Base-by-base conservation (phyloP, 1,139 yeast genomes). In the Kluyveromyces sp. region DNA sequence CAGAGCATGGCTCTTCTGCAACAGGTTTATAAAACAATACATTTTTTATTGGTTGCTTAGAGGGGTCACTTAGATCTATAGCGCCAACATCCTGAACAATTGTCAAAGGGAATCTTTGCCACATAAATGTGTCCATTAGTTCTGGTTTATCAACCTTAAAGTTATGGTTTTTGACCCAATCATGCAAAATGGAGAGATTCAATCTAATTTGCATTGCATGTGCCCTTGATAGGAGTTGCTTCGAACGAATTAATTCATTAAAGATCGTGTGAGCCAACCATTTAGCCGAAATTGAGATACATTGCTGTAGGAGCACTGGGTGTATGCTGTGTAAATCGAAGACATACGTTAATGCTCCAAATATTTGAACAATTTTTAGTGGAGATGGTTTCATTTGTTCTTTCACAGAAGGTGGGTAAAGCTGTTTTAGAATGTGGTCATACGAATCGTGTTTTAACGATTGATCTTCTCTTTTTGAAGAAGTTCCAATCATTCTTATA, bases 171-270 rank as follows among this genome's bases (percentile, higher is more conserved):
- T 95, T 75, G 34, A 92, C 75, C 98, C 98, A 92, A 60, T 92
- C 97, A 64, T 92, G 97, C 43, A 92, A 69, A 2, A 86, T 78
- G 0, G 96, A 88, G 7, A 92, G 64, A 58, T 92, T 92, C 50
- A 92, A 74, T 46, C 97, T 73, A 42, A 92, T 82, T 63, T 92
- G 97, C 65, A 92, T 79, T 0, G 97, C 97, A 54, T 84, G 80
- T 2, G 88, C 74, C 49, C 99, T 74, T 0, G 96, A 78, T 46
- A 87, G 74, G 54, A 84, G 83, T 45, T 65, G 72, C 26, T 83
- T 77, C 56, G 76, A 81, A 33, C 79, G 72, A 45, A 89, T 67
- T 34, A 90, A 73, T 47, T 81, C 73, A 63, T 92, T 90, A 68
- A 90, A 90, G 31, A 90, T 59, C 2, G 78, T 75, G 21, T 82